Percentiles rank a stretch among this genome's conserved stretches.
Conservation (phyloP, 2,329 filamentous ascomycete species). For the Teratosphaeria viscida region DNA sequence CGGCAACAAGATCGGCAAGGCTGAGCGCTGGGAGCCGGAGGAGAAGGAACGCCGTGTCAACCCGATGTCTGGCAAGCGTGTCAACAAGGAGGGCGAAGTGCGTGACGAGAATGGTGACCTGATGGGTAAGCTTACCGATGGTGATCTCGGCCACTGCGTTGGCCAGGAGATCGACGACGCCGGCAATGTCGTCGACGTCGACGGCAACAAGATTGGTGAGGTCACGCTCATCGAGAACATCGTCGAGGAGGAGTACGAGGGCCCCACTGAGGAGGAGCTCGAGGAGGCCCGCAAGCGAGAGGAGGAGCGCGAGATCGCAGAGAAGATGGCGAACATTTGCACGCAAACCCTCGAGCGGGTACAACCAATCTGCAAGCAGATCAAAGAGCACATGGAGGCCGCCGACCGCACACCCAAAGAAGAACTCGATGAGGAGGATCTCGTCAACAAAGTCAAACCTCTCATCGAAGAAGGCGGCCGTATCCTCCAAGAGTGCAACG, state of each 20-base stretch:
- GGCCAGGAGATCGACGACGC: slow-evolving; percentile 44
- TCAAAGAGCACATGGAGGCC: slow-evolving; percentile 70
- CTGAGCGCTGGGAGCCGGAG: slow-evolving; percentile 43
- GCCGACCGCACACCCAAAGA: slow-evolving; percentile 74
- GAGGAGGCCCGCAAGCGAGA: slow-evolving; percentile 43
- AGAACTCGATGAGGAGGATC: slow-evolving; percentile 79
- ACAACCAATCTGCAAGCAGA: slow-evolving; percentile 75
- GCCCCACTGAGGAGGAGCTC: slow-evolving; percentile 45
- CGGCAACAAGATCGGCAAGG: slow-evolving; percentile 43
- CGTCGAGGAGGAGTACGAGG: slow-evolving; percentile 44
- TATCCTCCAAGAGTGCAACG: slow-evolving; percentile 78
- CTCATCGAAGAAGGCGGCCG: slow-evolving; percentile 76
- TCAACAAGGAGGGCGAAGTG: slow-evolving; percentile 45
- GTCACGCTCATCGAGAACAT: slow-evolving; percentile 53
- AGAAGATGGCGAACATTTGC: slow-evolving; percentile 62
- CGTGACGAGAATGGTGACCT: slow-evolving; percentile 42
- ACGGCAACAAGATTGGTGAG: slow-evolving; percentile 54
- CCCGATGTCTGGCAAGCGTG: slow-evolving; percentile 40
- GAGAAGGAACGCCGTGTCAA: slow-evolving; percentile 47
- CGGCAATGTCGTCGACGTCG: slow-evolving; percentile 42
- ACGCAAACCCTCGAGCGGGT: slow-evolving; percentile 73
- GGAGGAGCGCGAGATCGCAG: slow-evolving; percentile 65
- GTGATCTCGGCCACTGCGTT: slow-evolving; percentile 42
- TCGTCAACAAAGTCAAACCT: slow-evolving; percentile 77
- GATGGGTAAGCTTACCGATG: slow-evolving; percentile 40